Base-by-base conservation (phyloP, 805 yeast species). In the Starmera amethionina region DNA sequence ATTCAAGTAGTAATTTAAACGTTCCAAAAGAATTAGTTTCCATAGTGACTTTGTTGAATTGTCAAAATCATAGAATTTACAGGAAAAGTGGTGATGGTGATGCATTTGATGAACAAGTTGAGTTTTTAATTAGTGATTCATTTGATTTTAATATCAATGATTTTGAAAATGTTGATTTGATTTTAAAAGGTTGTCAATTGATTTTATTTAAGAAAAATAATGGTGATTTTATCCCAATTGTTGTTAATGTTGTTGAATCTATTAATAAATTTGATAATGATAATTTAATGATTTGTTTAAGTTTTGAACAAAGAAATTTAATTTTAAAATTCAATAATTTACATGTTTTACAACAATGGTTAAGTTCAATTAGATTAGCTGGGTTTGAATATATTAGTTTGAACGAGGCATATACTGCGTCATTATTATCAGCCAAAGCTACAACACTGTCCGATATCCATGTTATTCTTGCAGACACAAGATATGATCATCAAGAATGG, bases 11-110 rank as follows among this genome's bases (percentile, higher is more conserved):
- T 33, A 35, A 36, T 4, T 32, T 37, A 1, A 37, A 40, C n/a
- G 18, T 46, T 14, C 83, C 88, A 0, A 74, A 75, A 13, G 90
- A 84, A 53, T 65, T 86, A 54, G 60, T 76, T 13, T 94, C 95
- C 0, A 70, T 83, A 10, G 72, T 85, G 32, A 79, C 85, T 16
- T 66, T 86, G 47, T 65, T 83, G 41, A 73, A 74, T 36, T 78
- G 88, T 15, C 95, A 86, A 53, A 75, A 76, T 45, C 68, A 76
- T 19, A 68, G 95, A 37, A 66, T 74, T 8, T 85, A 86, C 56
- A 67, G 27, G 27, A 22, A 22, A 22, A 22, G 13, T 11, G 18
- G 13, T 11, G 18, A 8, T 11, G 13, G 14, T 28, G n/a, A 14
- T 27, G 31, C 10, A 5, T 28, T 27, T 14, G 34, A 46, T 9